These are phyloP conservation scores for Buddleja alternifolia DNA, from an alignment of 257 asterid species.

Conservation along the genomic window DNA sequence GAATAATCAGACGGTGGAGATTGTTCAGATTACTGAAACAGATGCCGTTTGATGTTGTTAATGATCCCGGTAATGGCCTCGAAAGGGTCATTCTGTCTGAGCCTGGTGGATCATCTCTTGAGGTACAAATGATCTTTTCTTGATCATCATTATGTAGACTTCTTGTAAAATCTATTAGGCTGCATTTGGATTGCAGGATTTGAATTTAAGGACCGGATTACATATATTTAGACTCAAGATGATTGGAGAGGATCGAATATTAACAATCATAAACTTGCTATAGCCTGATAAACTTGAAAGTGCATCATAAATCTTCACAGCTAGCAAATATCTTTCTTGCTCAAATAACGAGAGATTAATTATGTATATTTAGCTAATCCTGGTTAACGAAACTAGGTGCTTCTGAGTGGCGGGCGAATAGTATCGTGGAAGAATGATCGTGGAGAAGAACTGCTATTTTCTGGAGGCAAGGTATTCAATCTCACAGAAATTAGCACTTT, in stretches of 20 bases:
- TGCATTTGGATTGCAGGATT: too few relatives aligned
- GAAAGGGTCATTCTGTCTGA: constrained; percentile 43
- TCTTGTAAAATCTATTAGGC: too few relatives aligned
- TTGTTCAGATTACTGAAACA: constrained; percentile 41
- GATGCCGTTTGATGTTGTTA: constrained; percentile 41
- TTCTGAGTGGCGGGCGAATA: constrained; percentile 54
- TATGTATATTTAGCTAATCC: too few relatives aligned
- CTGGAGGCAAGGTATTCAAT: constrained; percentile 48
- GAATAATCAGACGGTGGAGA: constrained; percentile 41
- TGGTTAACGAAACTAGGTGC: constrained; percentile 41
- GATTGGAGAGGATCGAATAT: too few relatives aligned
- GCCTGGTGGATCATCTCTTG: constrained; percentile 43
- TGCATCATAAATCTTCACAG: too few relatives aligned
- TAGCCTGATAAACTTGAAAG: too few relatives aligned
- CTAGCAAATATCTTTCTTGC: too few relatives aligned
- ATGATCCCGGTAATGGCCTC: constrained; percentile 32
- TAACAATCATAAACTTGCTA: too few relatives aligned
- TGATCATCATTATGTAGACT: neutral
- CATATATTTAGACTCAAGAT: too few relatives aligned
- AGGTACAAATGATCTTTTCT: constrained; percentile 32
- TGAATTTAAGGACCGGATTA: too few relatives aligned
- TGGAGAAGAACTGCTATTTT: constrained; percentile 56
- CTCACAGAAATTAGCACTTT: neutral
- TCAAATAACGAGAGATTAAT: too few relatives aligned
- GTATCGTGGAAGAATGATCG: constrained; percentile 65